A percentile compares a stretch with the other conserved stretches of the same genome.
Evolutionary conservation across 306 rosid species (phyloP).

Genomic region (Argentina anserina): DNA sequence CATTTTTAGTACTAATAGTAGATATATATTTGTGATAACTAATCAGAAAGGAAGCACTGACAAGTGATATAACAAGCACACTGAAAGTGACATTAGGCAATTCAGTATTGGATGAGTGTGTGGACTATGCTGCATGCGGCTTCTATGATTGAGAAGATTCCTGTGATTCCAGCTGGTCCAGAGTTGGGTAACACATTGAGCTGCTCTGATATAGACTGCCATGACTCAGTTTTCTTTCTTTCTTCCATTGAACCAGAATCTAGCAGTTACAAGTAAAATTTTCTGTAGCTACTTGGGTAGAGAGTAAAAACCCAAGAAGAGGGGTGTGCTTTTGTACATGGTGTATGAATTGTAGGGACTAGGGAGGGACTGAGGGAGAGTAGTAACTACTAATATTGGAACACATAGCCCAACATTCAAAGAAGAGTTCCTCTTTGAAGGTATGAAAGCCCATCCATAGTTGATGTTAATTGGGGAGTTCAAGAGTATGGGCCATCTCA

Average conservation of each 20-base stretch:
- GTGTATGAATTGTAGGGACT: no score
- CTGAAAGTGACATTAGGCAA: neutral
- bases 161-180: conserved; percentile 27
- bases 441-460: neutral
- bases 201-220: conserved; percentile 25
- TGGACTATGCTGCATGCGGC: conserved; percentile 6
- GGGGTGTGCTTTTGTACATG: neutral
- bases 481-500: neutral
- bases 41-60: neutral
- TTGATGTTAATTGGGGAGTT: neutral
- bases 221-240: neutral
- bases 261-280: neutral
- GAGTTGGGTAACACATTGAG: conserved; percentile 15
- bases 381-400: neutral
- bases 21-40: neutral
- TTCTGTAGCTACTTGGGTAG: neutral
- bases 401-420: neutral
- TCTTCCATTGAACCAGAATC: neutral
- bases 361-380: no score
- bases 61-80: neutral
- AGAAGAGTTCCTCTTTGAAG: neutral
- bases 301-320: neutral
- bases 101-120: neutral
- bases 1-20: neutral
- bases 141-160: conserved; percentile 20